phyloP scores from a whole-genome alignment of 306 rosid species.

The Lupinus albus region DNA sequence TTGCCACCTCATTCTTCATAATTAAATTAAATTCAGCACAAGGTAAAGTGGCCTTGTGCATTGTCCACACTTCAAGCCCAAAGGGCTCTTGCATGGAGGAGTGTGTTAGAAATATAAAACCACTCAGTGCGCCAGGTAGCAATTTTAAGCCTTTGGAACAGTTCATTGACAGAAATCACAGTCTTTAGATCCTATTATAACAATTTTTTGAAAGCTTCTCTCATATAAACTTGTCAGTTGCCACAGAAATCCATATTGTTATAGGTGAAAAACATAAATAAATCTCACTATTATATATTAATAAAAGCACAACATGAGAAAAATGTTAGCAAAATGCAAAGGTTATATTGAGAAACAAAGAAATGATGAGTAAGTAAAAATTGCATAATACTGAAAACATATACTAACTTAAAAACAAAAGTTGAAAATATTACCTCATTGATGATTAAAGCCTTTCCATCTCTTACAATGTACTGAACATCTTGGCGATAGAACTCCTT shows the following conservation, averaged over 20 bases:
- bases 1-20: slow-evolving; percentile 1
- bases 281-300: background rate
- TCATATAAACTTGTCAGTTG: background rate
- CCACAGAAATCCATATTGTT: background rate
- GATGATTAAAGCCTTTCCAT: slow-evolving; percentile 93
- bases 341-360: slow-evolving; percentile 1
- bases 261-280: background rate
- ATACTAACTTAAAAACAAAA: background rate
- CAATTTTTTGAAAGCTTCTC: background rate
- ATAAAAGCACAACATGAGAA: background rate
- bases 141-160: slow-evolving; percentile 1
- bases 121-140: background rate
- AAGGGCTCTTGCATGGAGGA: background rate
- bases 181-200: background rate
- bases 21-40: slow-evolving; percentile 9
- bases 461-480: slow-evolving; percentile 90
- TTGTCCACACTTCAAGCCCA: slow-evolving; percentile 16
- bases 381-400: slow-evolving; percentile 26
- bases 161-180: background rate
- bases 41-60: background rate
- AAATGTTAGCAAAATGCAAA: background rate
- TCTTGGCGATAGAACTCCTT: slow-evolving; percentile 90
- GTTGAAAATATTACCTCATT: slow-evolving; percentile 68
- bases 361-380: background rate
- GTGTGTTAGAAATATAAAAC: background rate